These are phyloP conservation scores for Bipolaris oryzae DNA, from an alignment of 2,329 filamentous ascomycete species.

Conservation along the genomic window DNA sequence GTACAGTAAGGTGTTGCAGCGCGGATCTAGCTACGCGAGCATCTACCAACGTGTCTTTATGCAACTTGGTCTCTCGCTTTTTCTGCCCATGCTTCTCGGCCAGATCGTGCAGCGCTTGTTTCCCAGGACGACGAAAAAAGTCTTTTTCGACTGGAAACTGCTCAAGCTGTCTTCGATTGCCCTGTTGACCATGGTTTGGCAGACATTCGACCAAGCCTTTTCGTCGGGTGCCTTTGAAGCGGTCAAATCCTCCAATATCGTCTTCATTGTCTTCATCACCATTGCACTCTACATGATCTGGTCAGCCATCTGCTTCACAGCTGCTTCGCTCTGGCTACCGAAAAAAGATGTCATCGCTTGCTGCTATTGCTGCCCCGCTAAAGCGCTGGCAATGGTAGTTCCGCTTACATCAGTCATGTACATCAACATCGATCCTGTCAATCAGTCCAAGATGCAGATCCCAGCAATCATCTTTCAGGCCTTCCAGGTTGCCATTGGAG, in stretches of 20 bases:
- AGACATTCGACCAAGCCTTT: slow-evolving; percentile 70
- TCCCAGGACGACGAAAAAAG: slow-evolving; percentile 58
- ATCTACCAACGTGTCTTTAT: slow-evolving; percentile 72
- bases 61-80: slow-evolving; percentile 70
- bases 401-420: slow-evolving; percentile 73
- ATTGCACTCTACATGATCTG: slow-evolving; percentile 68
- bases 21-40: slow-evolving; percentile 58
- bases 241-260: slow-evolving; percentile 64
- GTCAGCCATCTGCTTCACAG: slow-evolving; percentile 64
- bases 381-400: slow-evolving; percentile 73
- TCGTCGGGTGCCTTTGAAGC: slow-evolving; percentile 65
- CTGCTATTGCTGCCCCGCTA: slow-evolving; percentile 75
- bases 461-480: slow-evolving; percentile 65
- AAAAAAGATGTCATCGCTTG: slow-evolving; percentile 70
- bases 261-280: slow-evolving; percentile 72
- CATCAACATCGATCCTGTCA: slow-evolving; percentile 59
- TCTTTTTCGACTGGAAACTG: slow-evolving; percentile 57
- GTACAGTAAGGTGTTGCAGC: slow-evolving; percentile 64
- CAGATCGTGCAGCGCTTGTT: slow-evolving; percentile 65
- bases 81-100: slow-evolving; percentile 67
- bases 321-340: slow-evolving; percentile 60
- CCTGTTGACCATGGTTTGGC: slow-evolving; percentile 64
- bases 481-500: slow-evolving; percentile 52
- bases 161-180: slow-evolving; percentile 54
- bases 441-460: slow-evolving; percentile 65